Evolutionary conservation across 2,329 filamentous ascomycete species (phyloP), one percentile per base, ranked within the genome.

Genomic region (Fusarium acutatum): DNA sequence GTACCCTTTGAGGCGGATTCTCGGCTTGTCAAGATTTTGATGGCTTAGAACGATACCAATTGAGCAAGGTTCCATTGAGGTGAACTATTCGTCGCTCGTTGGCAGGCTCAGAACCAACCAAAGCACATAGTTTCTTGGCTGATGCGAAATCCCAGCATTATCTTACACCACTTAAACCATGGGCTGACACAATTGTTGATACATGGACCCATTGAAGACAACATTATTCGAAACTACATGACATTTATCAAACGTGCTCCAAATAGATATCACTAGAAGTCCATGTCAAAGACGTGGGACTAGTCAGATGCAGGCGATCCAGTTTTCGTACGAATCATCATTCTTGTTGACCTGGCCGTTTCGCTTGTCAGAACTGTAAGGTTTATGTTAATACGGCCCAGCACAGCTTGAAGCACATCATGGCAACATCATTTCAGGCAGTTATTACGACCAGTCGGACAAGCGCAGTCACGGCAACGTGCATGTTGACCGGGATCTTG

Each of bases 161-260:
- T 73, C 66, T 78, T 73, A 73, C 75, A 72, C 71, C 67, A 72
- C 26, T 56, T 37, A 63, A 70, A 71, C 59, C 71, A 58, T 49
- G 62, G 66, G 75, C 73, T 77, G 73, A 76, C 75, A 76, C 58
- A 63, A 69, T 69, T 69, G 52, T 67, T 30, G 32, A 49, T 62
- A 41, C 44, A 72, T 64, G 47, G 56, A 32, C 57, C 58, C 64
- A 71, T 67, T 44, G 35, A 64, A 62, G 59, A 54, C 30, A 38
- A 37, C 30, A 30, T 56, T 57, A 44, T 47, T 53, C 43, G 62
- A 54, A 73, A 73, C 43, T 73, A 71, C 69, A 73, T 74, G 75
- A 73, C 64, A 53, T 38, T 67, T 53, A 56, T 69, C 49, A 63
- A 49, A 56, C 61, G 47, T 59, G 46, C 53, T 49, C 50, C 38